Base-by-base conservation (phyloP, 371 early-diverging fungal genomes). In the Catenaria anguillulae region DNA sequence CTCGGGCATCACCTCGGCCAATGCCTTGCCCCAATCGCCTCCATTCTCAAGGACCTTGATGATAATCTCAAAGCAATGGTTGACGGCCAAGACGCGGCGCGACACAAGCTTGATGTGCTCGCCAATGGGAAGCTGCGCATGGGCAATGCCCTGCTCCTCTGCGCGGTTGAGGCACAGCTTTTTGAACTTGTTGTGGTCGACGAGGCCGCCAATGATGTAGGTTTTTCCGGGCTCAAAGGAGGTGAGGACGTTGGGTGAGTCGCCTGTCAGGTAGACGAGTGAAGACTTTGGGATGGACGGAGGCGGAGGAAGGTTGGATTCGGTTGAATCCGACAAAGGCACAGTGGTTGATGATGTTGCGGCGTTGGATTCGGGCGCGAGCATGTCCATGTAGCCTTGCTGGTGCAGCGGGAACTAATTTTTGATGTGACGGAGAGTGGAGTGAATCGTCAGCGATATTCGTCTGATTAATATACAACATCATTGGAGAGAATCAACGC, bases 201-300 rank as follows among this genome's bases (percentile, higher is more conserved):
- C 97, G 63, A 97, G 83, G 1, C 91, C 95, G 50, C 97, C 97
- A 67, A 97, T 84, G 31, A 97, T 71, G 68, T 94, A 94, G 2
- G 80, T 77, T 55, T 84, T 88, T 0, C 69, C 70, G 34, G 77
- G 78, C 13, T 92, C 91, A 29, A 97, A 70, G 6, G 71, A 68
- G 12, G 77, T 67, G 15, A 88, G 67, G 15, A 78, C 75, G 59
- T 88, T 84, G 19, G 81, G 79, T 10, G 91, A 84, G 68, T 96
- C 97, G 8, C 95, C 97, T 0, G 91, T 87, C 40, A 95, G 71
- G 67, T 94, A 95, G 2, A 50, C 52, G 52, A 50, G 48, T 24
- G 48, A 48, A 10, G 48, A n/a, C n/a, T n/a, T n/a, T n/a, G n/a
- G n/a, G n/a, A n/a, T n/a, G n/a, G n/a, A n/a, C n/a, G n/a, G n/a